Conservation (phyloP, 1,139 yeast species). For the Groenewaldozyma sp. region DNA sequence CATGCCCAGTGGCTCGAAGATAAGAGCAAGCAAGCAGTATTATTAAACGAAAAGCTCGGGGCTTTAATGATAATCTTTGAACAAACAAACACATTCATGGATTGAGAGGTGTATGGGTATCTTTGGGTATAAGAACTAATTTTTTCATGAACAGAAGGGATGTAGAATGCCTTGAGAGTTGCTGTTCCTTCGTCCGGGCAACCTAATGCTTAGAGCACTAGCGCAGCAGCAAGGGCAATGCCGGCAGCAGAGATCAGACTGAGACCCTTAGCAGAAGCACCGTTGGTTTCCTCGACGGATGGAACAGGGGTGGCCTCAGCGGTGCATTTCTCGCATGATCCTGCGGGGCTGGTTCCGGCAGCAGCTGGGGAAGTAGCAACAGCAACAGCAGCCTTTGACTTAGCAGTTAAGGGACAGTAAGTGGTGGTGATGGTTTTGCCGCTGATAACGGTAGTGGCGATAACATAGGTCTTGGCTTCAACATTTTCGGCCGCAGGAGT, state of each 20-base stretch:
- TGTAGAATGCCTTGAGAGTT: too few relatives aligned
- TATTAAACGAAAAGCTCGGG: too few relatives aligned
- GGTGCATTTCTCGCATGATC: too few relatives aligned
- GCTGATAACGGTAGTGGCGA: conserved; percentile 7
- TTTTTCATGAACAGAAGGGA: too few relatives aligned
- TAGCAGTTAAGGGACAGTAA: conserved; percentile 4
- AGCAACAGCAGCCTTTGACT: not conserved
- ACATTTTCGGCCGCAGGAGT: not conserved
- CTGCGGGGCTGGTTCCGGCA: too few relatives aligned
- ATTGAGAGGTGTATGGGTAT: too few relatives aligned
- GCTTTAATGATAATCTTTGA: too few relatives aligned
- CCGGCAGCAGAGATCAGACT: not conserved
- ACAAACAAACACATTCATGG: too few relatives aligned
- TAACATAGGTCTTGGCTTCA: conserved; percentile 3
- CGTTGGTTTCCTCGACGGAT: conserved; percentile 2
- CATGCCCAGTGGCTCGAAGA: not conserved
- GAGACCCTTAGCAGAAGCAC: not conserved
- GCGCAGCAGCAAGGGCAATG: not conserved
- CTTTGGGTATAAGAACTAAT: too few relatives aligned
- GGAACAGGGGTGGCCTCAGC: not conserved
- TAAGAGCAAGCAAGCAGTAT: not conserved
- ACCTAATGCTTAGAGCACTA: too few relatives aligned
- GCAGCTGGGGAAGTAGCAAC: too few relatives aligned
- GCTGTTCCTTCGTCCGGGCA: too few relatives aligned
- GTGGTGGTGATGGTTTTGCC: conserved; percentile 8